Evolutionary conservation across 805 yeast genomes (phyloP).

Genomic region (Zygoascus bituminiphila): DNA sequence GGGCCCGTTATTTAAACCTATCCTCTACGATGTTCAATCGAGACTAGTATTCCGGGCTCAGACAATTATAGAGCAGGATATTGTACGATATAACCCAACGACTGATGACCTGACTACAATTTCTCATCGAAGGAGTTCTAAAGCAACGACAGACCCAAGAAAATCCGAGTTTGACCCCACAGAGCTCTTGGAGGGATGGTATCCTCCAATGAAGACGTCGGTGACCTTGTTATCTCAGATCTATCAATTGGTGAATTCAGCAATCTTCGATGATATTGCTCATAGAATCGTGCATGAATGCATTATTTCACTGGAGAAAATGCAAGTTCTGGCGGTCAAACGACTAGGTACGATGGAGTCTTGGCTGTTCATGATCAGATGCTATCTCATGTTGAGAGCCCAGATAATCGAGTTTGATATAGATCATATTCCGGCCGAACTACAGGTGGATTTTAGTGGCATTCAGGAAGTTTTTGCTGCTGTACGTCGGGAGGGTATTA

Average conservation of each 20-base stretch:
- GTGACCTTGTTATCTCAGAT: slow-evolving; percentile 64
- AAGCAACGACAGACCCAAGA: slow-evolving; percentile 12
- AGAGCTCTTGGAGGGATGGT: slow-evolving; percentile 35
- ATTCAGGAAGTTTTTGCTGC: slow-evolving; percentile 44
- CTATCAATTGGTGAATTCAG: slow-evolving; percentile 66
- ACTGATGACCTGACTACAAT: slow-evolving; percentile 61
- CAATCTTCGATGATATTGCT: slow-evolving; percentile 80
- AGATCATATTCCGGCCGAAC: slow-evolving; percentile 58
- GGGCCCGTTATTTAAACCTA: slow-evolving; percentile 44
- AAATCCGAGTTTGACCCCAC: slow-evolving; percentile 4
- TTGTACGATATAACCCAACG: slow-evolving; percentile 58
- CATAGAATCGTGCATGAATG: slow-evolving; percentile 79
- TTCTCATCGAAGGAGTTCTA: slow-evolving; percentile 18
- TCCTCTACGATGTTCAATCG: slow-evolving; percentile 68
- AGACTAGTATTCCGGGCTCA: slow-evolving; percentile 75
- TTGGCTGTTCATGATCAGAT: slow-evolving; percentile 60
- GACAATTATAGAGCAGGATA: slow-evolving; percentile 57
- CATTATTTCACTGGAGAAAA: slow-evolving; percentile 50
- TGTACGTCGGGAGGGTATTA: slow-evolving; percentile 25
- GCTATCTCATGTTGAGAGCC: slow-evolving; percentile 59
- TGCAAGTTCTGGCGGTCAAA: slow-evolving; percentile 38
- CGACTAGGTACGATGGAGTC: slow-evolving; percentile 49
- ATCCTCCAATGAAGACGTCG: slow-evolving; percentile 66
- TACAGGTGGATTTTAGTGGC: slow-evolving; percentile 75
- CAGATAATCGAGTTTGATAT: slow-evolving; percentile 74